A percentile compares a stretch with the other conserved stretches of the same genome.
These are phyloP conservation scores for Symbiodinium pilosum DNA, from an alignment of 73 alveolate species.

Conservation along the genomic window DNA sequence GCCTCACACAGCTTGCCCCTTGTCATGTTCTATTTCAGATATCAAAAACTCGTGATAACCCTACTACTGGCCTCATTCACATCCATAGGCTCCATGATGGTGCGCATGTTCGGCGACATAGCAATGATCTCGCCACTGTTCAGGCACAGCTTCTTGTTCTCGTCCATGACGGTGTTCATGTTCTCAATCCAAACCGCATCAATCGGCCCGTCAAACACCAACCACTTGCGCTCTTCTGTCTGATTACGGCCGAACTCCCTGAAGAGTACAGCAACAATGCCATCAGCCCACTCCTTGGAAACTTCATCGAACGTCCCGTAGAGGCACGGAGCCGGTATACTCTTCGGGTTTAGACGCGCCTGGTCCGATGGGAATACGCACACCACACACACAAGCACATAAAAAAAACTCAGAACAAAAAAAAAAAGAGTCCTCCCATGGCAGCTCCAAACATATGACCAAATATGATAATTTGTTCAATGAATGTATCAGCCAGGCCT, in stretches of 20 bases:
- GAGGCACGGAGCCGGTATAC: slow-evolving; percentile 99
- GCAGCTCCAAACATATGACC: no score
- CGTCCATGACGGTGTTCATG: slow-evolving; percentile 98
- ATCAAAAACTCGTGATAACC: no score
- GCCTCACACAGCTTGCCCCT: slow-evolving; percentile 95
- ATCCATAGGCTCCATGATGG: slow-evolving; percentile 99
- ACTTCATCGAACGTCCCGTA: slow-evolving; percentile 99
- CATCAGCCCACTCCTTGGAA: slow-evolving; percentile 99
- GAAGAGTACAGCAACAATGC: slow-evolving; percentile 99
- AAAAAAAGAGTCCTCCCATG: no score
- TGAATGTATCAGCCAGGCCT: no score
- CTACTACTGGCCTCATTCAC: slow-evolving; percentile 96
- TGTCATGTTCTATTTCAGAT: no score
- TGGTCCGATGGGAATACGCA: no score
- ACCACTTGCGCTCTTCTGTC: slow-evolving; percentile 98
- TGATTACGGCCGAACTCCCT: slow-evolving; percentile 97
- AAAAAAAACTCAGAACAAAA: no score
- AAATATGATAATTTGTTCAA: no score
- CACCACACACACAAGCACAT: no score
- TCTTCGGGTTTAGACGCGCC: slow-evolving; percentile 99
- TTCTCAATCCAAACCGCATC: slow-evolving; percentile 99
- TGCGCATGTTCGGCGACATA: slow-evolving; percentile 98
- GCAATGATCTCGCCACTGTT: slow-evolving; percentile 98
- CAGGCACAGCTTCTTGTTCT: slow-evolving; percentile 96
- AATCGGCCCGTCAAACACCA: slow-evolving; percentile 99